A percentile compares a stretch with the other conserved stretches of the same genome.
Evolutionary conservation across 140 eudicot genomes (phyloP).

Genomic region (Bidens hawaiensis): DNA sequence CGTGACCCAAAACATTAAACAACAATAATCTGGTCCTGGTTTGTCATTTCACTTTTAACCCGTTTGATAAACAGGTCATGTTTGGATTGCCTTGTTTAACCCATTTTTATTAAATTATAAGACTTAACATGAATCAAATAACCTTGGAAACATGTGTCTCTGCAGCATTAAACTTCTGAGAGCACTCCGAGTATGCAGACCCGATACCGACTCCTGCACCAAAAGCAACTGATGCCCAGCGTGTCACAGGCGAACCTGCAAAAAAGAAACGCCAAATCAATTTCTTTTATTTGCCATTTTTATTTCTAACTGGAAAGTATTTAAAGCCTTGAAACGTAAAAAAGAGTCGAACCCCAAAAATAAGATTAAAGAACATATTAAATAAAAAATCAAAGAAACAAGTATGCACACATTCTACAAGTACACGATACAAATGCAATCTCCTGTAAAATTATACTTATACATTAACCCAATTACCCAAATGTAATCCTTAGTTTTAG

Average conservation of each 20-base stretch:
- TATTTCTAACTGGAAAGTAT: not conserved
- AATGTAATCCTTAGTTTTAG: not conserved
- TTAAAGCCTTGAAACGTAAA: not conserved
- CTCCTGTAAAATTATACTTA: not conserved
- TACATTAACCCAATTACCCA: too few species aligned
- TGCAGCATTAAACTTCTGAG: constrained; percentile 45
- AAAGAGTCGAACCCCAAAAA: not conserved
- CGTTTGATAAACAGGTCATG: not conserved
- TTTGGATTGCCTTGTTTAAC: not conserved
- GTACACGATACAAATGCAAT: not conserved
- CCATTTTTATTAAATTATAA: not conserved
- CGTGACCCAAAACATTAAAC: not conserved
- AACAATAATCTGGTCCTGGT: too few species aligned
- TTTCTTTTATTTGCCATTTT: not conserved
- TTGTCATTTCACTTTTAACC: not conserved
- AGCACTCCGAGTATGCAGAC: constrained; percentile 89
- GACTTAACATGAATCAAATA: not conserved
- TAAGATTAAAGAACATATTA: not conserved
- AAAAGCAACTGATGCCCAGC: constrained; percentile 91
- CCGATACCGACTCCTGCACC: constrained; percentile 95
- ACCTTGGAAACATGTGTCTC: constrained; percentile 44
- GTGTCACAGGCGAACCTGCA: constrained; percentile 76
- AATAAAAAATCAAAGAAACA: not conserved
- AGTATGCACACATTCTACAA: not conserved
- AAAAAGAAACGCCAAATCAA: not conserved